Percentiles rank a stretch among this genome's conserved stretches.
Evolutionary conservation across 768 basidiomycete species (phyloP).

Genomic region (Paxillus involutus): DNA sequence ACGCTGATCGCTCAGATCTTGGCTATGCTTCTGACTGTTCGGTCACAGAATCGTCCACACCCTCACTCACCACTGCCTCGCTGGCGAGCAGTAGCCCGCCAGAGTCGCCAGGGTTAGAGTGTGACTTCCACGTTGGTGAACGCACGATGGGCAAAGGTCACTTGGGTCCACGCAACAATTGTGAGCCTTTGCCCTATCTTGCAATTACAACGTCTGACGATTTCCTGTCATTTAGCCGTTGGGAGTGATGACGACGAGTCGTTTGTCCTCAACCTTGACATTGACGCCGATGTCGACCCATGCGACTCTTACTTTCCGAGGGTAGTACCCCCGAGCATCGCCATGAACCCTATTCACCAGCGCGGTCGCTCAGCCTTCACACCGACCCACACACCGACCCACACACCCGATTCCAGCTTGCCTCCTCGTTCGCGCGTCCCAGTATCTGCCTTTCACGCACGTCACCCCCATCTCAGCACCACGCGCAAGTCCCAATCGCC

Average conservation of each 20-base stretch:
- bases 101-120: background rate
- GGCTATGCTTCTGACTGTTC: slow-evolving; percentile 8
- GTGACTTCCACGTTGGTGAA: background rate
- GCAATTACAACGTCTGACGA: too few species aligned
- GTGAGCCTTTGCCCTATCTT: background rate
- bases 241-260: background rate
- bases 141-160: background rate
- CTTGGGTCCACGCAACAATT: background rate
- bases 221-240: background rate
- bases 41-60: slow-evolving; percentile 10
- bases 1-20: slow-evolving; percentile 5
- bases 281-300: slow-evolving; percentile 8
- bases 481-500: too few species aligned
- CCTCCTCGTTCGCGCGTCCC: background rate
- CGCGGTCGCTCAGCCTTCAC: background rate
- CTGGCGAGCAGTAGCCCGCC: slow-evolving; percentile 12
- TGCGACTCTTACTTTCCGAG: slow-evolving; percentile 5
- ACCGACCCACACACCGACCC: background rate
- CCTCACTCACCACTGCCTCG: slow-evolving; percentile 12
- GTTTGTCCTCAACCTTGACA: slow-evolving; percentile 9
- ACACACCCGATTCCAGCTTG: background rate
- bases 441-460: slow-evolving; percentile 2
- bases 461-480: background rate
- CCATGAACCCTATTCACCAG: background rate
- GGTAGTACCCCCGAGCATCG: background rate